phyloP scores from a whole-genome alignment of 208 protist genomes.

The Phytomonas serpens region DNA sequence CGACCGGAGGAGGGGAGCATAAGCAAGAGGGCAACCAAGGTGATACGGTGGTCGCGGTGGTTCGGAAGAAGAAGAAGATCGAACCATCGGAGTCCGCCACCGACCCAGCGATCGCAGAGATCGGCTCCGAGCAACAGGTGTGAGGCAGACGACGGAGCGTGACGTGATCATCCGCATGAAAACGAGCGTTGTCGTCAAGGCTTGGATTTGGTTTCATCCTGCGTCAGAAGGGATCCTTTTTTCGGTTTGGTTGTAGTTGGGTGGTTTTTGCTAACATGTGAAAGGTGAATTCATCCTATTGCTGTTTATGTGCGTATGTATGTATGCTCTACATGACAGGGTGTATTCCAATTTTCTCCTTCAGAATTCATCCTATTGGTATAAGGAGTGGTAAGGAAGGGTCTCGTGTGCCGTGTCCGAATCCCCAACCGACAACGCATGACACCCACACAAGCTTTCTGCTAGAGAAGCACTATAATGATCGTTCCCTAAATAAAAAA shows the following conservation, averaged over 20 bases:
- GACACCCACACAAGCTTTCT: too few species aligned
- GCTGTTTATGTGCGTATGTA: not conserved
- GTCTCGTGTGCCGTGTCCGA: too few species aligned
- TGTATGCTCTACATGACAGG: too few species aligned
- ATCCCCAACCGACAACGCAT: too few species aligned
- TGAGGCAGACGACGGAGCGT: not conserved
- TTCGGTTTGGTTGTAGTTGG: too few species aligned
- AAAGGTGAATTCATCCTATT: too few species aligned
- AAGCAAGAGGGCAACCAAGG: not conserved
- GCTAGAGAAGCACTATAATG: too few species aligned
- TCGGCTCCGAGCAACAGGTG: not conserved
- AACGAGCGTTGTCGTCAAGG: not conserved
- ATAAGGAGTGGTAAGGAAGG: too few species aligned
- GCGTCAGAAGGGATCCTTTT: not conserved
- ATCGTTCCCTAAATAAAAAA: too few species aligned
- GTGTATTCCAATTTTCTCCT: too few species aligned
- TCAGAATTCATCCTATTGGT: not conserved
- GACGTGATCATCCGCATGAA: not conserved
- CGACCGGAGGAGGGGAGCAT: not conserved
- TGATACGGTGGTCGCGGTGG: conserved; percentile 26
- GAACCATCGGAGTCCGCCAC: conserved; percentile 14
- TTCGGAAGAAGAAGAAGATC: conserved; percentile 70
- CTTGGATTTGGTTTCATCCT: not conserved
- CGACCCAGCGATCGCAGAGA: conserved; percentile 6
- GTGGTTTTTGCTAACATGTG: too few species aligned